Percentiles rank a stretch among this genome's conserved stretches.
These are phyloP conservation scores for Candida piceae DNA, from an alignment of 805 yeast species.

Conservation along the genomic window DNA sequence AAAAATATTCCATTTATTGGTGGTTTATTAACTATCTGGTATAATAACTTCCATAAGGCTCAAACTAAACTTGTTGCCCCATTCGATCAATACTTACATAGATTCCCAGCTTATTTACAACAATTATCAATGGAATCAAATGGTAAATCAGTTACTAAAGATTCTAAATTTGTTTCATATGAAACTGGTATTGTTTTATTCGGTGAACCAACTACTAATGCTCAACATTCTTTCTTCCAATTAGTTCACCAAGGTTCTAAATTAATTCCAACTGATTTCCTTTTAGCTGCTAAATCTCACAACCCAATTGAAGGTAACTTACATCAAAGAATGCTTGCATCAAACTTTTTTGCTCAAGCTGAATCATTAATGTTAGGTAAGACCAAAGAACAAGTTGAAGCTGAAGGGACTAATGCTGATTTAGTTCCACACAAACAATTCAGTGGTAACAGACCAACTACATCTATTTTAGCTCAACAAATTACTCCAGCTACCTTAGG, in stretches of 20 bases:
- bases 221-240: constrained; percentile 99
- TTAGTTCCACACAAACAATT: constrained; percentile 94
- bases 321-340: constrained; percentile 98
- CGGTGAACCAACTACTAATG: constrained; percentile 98
- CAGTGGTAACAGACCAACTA: constrained; percentile 98
- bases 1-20: constrained; percentile 91
- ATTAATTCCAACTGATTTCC: constrained; percentile 94
- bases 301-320: constrained; percentile 92
- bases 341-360: constrained; percentile 97
- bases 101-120: constrained; percentile 99
- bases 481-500: constrained; percentile 96
- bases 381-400: constrained; percentile 72
- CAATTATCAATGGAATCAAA: constrained; percentile 98
- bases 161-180: constrained; percentile 85
- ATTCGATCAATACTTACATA: constrained; percentile 96
- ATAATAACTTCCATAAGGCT: constrained; percentile 96
- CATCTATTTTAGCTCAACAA: constrained; percentile 91
- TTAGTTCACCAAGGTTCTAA: constrained; percentile 99
- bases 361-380: constrained; percentile 98
- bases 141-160: constrained; percentile 96
- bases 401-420: constrained; percentile 79
- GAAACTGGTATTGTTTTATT: constrained; percentile 93
- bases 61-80: constrained; percentile 99
- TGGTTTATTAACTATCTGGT: constrained; percentile 94
- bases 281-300: constrained; percentile 95